phyloP scores from a whole-genome alignment of 2,329 filamentous ascomycete genomes.

The Scedosporium minutisporum region DNA sequence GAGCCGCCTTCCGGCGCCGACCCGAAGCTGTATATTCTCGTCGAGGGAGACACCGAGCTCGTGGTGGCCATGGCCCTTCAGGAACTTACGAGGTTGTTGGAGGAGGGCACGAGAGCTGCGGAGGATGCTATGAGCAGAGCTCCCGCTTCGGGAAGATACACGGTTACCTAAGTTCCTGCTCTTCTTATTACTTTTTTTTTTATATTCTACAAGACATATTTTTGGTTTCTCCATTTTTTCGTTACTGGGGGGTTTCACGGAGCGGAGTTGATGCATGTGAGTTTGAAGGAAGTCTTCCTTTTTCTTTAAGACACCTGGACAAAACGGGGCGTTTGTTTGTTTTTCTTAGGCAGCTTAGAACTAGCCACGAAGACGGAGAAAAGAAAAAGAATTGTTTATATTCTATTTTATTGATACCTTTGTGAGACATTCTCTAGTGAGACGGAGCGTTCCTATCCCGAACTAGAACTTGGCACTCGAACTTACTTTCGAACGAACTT shows the following conservation, averaged over 20 bases:
- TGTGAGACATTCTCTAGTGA: too few relatives aligned
- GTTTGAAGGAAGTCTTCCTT: too few relatives aligned
- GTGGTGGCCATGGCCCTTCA: constrained; percentile 84
- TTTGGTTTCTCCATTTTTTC: background rate
- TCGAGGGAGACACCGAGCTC: constrained; percentile 93
- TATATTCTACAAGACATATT: background rate
- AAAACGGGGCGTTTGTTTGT: too few relatives aligned
- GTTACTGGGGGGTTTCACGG: background rate
- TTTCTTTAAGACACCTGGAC: too few relatives aligned
- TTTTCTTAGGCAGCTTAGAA: too few relatives aligned
- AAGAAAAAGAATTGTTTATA: too few relatives aligned
- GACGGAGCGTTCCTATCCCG: too few relatives aligned
- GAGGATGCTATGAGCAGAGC: constrained; percentile 77
- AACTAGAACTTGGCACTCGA: too few relatives aligned
- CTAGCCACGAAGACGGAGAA: background rate
- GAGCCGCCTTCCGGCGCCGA: constrained; percentile 64
- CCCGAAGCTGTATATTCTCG: constrained; percentile 95
- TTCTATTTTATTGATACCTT: too few relatives aligned
- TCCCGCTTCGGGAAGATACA: constrained; percentile 74
- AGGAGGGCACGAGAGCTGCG: constrained; percentile 82
- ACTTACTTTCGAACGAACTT: too few relatives aligned
- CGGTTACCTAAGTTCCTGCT: constrained; percentile 45
- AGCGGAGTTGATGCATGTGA: too few relatives aligned
- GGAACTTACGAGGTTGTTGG: constrained; percentile 78
- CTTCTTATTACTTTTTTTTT: background rate